Evolutionary conservation across 2,329 filamentous ascomycete genomes (phyloP), one percentile per base, ranked within the genome.

Genomic region (Ophiosphaerella korrae): DNA sequence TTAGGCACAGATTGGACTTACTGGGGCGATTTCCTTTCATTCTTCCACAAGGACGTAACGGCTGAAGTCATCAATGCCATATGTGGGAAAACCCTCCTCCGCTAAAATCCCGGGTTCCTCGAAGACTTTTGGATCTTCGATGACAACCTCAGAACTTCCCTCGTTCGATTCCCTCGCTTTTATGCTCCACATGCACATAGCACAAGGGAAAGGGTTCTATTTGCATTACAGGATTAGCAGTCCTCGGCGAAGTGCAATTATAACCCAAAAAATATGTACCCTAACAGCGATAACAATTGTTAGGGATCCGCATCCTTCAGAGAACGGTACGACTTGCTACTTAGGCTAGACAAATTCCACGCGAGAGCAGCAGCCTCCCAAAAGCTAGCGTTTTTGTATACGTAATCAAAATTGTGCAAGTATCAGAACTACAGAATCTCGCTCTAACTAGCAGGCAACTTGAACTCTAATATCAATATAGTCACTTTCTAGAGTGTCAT

Each of bases 401-500:
- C 46, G 46, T 48, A 42, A 5, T 36, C 14, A 21, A 23, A 42
- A 24, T 40, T 11, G 18, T 16, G 48, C 21, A 12, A 13, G 9
- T 35, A 7, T 41, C 12, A 24, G 13, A 5, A 12, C 7, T 24
- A 41, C 35, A 23, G 21, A 7, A 40, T 6, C 50, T 48, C 31
- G 43, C 33, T n/a, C 12, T 33, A 2, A 12, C 21, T 13, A 31
- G 24, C 33, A 12, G 26, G 44, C 47, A 40, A 48, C 52, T 1
- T 29, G 9, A 52, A 36, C 14, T 29, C 48, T 11, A 55, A 55
- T 21, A 36, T 37, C 12, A 55, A 32, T 21, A 32, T 42, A 12
- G 45, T 37, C 38, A 49, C 48, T 1, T 52, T 45, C 24, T 72
- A 66, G 64, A 55, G 44, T 14, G 42, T 68, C 6, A 43, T 69